Evolutionary conservation across 2,329 filamentous ascomycete species (phyloP).

Genomic region (Colletotrichum sp.): DNA sequence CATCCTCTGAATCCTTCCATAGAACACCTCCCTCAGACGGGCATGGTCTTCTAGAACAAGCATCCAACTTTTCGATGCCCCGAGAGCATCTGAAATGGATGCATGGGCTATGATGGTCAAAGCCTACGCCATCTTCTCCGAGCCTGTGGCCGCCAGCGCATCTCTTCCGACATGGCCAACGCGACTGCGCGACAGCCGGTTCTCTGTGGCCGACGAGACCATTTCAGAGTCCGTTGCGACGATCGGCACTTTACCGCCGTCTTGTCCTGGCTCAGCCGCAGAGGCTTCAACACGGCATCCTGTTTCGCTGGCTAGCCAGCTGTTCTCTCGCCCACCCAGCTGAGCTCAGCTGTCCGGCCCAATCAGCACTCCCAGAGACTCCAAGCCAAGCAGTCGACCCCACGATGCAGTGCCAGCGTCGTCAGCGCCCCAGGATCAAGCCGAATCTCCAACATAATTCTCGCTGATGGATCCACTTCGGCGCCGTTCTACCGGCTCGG

Average conservation of each 20-base stretch:
- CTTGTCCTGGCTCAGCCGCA: background rate
- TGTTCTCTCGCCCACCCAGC: background rate
- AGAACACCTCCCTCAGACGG: background rate
- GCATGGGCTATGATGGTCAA: background rate
- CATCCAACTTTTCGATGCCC: background rate
- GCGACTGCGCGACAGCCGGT: background rate
- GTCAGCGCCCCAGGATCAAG: background rate
- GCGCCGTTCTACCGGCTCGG: conserved; percentile 13
- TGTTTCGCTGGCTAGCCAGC: background rate
- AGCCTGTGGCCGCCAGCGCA: background rate
- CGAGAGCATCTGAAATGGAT: background rate
- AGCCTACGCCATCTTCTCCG: background rate
- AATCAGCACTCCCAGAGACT: background rate
- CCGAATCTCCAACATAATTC: background rate
- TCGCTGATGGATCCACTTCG: background rate
- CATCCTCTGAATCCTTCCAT: background rate
- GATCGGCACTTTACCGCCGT: background rate
- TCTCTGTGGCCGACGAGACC: background rate
- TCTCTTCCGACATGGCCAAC: background rate
- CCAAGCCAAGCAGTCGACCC: background rate
- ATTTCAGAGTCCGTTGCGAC: background rate
- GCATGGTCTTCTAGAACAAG: background rate
- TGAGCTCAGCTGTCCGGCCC: background rate
- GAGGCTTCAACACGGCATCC: background rate
- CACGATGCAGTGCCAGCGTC: background rate